Base-by-base conservation (phyloP, 139 green algal genomes). In the Diplosphaera chodatii region DNA sequence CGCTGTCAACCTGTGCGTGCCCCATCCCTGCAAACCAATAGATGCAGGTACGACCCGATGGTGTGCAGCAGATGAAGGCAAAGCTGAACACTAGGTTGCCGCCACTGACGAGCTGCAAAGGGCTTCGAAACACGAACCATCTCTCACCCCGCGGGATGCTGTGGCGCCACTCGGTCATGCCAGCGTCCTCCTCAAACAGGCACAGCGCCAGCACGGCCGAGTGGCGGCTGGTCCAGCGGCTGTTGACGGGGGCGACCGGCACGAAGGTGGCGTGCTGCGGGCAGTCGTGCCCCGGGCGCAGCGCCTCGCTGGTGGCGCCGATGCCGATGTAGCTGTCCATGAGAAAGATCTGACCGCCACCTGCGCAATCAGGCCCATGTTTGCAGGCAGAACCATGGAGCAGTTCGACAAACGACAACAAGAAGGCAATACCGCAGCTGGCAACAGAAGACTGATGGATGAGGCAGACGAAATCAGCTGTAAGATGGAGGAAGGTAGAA, bases 1-100 rank as follows among this genome's bases (percentile, higher is more conserved):
- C 72, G 40, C 30, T 40, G 31, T 77, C 72, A 1, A 72, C 16
- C 63, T 69, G 72, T 23, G 72, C 27, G 4, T 3, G 5, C 15
- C 4, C 28, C 10, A 15, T 15, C 2, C 59, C 59, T 65, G 59
- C 25, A 65, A n/a, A 6, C n/a, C n/a, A n/a, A n/a, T n/a, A n/a
- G n/a, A n/a, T n/a, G n/a, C n/a, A n/a, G n/a, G n/a, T n/a, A n/a
- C n/a, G n/a, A n/a, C n/a, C n/a, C n/a, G n/a, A n/a, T n/a, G n/a
- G n/a, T n/a, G n/a, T n/a, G n/a, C n/a, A n/a, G n/a, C n/a, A n/a
- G n/a, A n/a, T n/a, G n/a, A n/a, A n/a, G n/a, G n/a, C n/a, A n/a
- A n/a, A n/a, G n/a, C n/a, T n/a, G n/a, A n/a, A n/a, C n/a, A n/a
- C n/a, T n/a, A n/a, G n/a, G n/a, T n/a, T n/a, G n/a, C n/a, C n/a